Percentiles rank a stretch among this genome's conserved stretches.
Evolutionary conservation across 208 protist genomes (phyloP).

Genomic region (Trypanosomatidae sp.): DNA sequence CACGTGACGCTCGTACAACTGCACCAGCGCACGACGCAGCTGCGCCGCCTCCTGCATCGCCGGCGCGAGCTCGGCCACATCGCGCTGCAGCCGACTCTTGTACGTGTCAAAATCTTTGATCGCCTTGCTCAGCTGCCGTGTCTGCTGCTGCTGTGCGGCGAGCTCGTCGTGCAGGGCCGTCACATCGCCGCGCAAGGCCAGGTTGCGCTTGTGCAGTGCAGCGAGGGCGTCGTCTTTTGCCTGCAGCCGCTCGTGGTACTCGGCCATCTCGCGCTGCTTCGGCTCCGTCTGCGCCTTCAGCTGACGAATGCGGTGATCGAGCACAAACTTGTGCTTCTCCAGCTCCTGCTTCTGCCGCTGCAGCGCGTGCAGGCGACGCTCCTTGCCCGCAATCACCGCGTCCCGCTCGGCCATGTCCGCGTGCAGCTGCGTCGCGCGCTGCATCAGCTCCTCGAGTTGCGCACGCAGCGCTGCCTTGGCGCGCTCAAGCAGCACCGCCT

Average conservation of each 20-base stretch:
- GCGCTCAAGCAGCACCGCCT: conserved; percentile 58
- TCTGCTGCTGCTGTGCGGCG: conserved; percentile 70
- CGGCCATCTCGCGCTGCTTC: conserved; percentile 87
- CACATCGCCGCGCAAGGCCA: conserved; percentile 77
- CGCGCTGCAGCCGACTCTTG: conserved; percentile 61
- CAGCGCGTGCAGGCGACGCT: conserved; percentile 94
- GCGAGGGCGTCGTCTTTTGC: conserved; percentile 88
- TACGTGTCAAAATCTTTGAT: conserved; percentile 86
- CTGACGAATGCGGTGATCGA: conserved; percentile 96
- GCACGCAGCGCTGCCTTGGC: conserved; percentile 54
- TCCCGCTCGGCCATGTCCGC: conserved; percentile 92
- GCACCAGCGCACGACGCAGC: conserved; percentile 68
- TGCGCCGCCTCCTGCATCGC: conserved; percentile 81
- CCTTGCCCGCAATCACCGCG: conserved; percentile 90
- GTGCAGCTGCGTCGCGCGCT: conserved; percentile 77
- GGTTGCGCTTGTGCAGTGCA: conserved; percentile 82
- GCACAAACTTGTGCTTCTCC: conserved; percentile 97
- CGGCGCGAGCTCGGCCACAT: conserved; percentile 73
- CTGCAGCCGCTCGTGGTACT: conserved; percentile 86
- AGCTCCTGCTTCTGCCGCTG: conserved; percentile 97
- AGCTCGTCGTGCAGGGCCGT: conserved; percentile 86
- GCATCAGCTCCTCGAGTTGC: conserved; percentile 78
- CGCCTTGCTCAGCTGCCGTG: conserved; percentile 52
- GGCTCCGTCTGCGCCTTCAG: conserved; percentile 97
- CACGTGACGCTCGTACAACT: conserved; percentile 84